A percentile compares a stretch with the other conserved stretches of the same genome.
Conservation (phyloP, 2,329 filamentous ascomycete genomes). For the Apiospora hydei region DNA sequence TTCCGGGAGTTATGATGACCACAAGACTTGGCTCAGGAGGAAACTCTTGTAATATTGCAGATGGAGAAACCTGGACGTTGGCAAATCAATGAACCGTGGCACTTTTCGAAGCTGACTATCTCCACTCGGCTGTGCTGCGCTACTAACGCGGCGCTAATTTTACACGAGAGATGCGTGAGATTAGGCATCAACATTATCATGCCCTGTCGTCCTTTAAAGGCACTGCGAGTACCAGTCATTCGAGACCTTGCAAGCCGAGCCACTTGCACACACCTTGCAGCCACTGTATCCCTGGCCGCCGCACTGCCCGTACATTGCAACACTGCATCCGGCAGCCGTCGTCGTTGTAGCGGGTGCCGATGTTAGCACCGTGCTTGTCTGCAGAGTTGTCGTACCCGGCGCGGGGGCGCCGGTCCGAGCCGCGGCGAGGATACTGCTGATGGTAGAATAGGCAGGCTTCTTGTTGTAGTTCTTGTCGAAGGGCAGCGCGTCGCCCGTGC, state of each 20-base stretch:
- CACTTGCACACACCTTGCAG: slow-evolving; percentile 11
- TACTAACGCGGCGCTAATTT: background rate
- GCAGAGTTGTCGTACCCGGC: slow-evolving; percentile 1
- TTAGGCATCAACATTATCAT: background rate
- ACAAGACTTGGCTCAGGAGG: background rate
- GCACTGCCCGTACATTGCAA: slow-evolving; percentile 26
- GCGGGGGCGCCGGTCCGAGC: background rate
- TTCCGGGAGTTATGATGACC: background rate
- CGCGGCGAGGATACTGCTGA: slow-evolving; percentile 35
- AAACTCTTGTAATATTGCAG: background rate
- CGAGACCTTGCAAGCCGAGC: slow-evolving; percentile 24
- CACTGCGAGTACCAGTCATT: slow-evolving; percentile 28
- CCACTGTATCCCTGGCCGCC: slow-evolving; percentile 24
- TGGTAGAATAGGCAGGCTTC: slow-evolving; percentile 46
- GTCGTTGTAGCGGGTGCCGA: slow-evolving; percentile 17
- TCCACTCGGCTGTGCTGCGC: background rate
- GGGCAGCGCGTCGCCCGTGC: slow-evolving; percentile 45
- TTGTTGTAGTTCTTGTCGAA: slow-evolving; percentile 45
- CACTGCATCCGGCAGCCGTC: slow-evolving; percentile 22
- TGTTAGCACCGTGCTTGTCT: slow-evolving; percentile 16
- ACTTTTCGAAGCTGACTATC: background rate
- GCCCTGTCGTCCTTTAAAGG: background rate
- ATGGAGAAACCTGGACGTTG: background rate
- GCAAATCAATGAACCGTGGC: background rate
- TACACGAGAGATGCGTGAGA: background rate